Evolutionary conservation across 2,329 filamentous ascomycete species (phyloP).

Genomic region (Venturia effusa): DNA sequence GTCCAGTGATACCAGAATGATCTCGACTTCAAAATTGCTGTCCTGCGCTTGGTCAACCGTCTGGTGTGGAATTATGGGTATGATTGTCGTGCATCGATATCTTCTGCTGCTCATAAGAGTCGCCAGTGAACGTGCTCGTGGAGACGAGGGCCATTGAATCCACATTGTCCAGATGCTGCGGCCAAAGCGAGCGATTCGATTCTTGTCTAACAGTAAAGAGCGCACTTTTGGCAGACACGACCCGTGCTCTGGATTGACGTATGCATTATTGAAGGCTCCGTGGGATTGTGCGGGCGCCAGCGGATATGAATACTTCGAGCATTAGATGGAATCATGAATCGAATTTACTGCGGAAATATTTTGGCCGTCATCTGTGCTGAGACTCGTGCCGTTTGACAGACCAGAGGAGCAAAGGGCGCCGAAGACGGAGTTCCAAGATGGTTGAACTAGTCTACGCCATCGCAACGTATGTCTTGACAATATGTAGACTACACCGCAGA

Average conservation of each 20-base stretch:
- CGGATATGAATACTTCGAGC: not conserved
- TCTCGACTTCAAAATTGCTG: not conserved
- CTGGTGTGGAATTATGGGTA: not conserved
- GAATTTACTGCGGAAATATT: not conserved
- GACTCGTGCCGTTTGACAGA: conserved; percentile 1
- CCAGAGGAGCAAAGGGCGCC: not conserved
- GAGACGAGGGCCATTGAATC: not conserved
- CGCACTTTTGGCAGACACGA: not conserved
- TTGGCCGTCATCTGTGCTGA: not conserved
- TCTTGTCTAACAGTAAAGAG: not conserved
- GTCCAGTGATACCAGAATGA: not conserved
- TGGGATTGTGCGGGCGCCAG: not conserved
- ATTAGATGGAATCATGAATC: not conserved
- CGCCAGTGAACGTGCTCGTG: not conserved
- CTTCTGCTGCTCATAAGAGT: not conserved
- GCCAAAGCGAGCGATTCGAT: not conserved
- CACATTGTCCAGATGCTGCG: not conserved
- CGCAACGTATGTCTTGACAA: not conserved
- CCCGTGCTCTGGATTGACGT: not conserved
- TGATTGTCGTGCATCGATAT: conserved; percentile 1
- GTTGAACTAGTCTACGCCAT: not conserved
- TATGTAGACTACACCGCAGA: no score
- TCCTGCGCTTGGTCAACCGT: not conserved
- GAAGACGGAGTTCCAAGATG: not conserved
- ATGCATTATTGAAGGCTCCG: not conserved